Evolutionary conservation across 768 basidiomycete species (phyloP).

Genomic region (Sistotremastrum niveocremeum): DNA sequence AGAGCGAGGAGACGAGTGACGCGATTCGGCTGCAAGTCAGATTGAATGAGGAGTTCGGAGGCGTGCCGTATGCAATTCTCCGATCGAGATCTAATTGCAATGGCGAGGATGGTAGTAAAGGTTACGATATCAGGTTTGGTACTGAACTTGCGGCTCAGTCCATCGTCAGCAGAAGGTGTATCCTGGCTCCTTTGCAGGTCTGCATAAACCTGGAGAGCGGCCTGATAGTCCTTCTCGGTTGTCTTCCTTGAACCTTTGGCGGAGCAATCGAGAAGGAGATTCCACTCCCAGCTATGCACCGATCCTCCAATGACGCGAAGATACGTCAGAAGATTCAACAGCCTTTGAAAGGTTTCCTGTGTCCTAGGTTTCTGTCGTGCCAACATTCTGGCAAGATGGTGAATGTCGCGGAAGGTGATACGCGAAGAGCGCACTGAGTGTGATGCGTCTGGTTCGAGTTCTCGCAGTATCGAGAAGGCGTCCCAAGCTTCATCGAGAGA

Average conservation of each 20-base stretch:
- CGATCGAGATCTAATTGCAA: slow-evolving; percentile 42
- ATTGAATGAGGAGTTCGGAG: slow-evolving; percentile 35
- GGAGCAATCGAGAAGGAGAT: slow-evolving; percentile 52
- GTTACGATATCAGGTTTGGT: slow-evolving; percentile 52
- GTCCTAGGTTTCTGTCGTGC: slow-evolving; percentile 40
- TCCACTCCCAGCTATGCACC: slow-evolving; percentile 61
- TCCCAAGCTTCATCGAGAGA: slow-evolving; percentile 26
- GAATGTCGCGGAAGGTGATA: slow-evolving; percentile 29
- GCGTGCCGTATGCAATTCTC: slow-evolving; percentile 35
- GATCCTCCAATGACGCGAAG: slow-evolving; percentile 41
- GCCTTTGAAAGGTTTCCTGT: slow-evolving; percentile 43
- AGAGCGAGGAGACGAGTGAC: slow-evolving; percentile 51
- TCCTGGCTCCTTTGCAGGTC: slow-evolving; percentile 39
- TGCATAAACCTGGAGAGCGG: slow-evolving; percentile 43
- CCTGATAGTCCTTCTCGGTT: slow-evolving; percentile 40
- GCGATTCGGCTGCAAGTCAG: slow-evolving; percentile 43
- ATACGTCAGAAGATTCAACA: slow-evolving; percentile 52
- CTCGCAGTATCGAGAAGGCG: slow-evolving; percentile 26
- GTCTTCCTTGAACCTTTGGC: slow-evolving; percentile 55
- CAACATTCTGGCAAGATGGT: slow-evolving; percentile 49
- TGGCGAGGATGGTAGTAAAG: slow-evolving; percentile 50
- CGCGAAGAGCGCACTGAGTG: background rate
- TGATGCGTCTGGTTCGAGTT: slow-evolving; percentile 5
- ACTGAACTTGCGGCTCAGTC: background rate
- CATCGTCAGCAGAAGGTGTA: slow-evolving; percentile 5